A percentile compares a stretch with the other conserved stretches of the same genome.
Conservation (phyloP, 805 yeast genomes). For the Lipomyces chichibuensis region DNA sequence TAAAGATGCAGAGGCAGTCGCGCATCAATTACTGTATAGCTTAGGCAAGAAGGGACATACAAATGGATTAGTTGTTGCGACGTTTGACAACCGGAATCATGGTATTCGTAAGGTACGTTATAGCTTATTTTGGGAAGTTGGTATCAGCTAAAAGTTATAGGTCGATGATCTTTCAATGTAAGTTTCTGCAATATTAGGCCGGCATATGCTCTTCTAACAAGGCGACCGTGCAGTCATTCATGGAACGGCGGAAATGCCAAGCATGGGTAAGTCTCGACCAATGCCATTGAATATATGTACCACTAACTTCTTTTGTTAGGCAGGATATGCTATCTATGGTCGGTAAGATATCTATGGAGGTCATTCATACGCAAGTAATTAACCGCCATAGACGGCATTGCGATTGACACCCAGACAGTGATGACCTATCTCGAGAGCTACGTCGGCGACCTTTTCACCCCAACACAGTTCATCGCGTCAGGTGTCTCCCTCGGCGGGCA, state of each 20-base stretch:
- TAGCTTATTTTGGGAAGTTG: not conserved
- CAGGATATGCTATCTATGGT: constrained; percentile 54
- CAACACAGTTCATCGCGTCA: constrained; percentile 46
- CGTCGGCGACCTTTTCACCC: constrained; percentile 41
- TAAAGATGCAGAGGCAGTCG: constrained; percentile 48
- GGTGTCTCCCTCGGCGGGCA: constrained; percentile 66
- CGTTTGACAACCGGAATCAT: constrained; percentile 61
- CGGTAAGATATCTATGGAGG: constrained; percentile 42
- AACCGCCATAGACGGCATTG: constrained; percentile 41
- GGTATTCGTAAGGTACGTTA: constrained; percentile 50
- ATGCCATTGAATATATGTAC: too few relatives aligned
- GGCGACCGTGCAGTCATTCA: constrained; percentile 42
- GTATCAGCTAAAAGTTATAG: not conserved
- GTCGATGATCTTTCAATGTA: constrained; percentile 21
- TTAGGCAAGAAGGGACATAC: constrained; percentile 32
- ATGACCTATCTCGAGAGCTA: constrained; percentile 52
- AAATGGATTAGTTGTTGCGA: constrained; percentile 49
- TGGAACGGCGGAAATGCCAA: constrained; percentile 55
- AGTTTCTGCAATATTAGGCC: not conserved
- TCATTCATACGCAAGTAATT: not conserved
- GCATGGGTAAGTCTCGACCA: constrained; percentile 47
- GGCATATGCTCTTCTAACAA: not conserved
- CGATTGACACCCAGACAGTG: constrained; percentile 51
- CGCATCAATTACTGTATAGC: constrained; percentile 46
- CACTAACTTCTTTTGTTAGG: constrained; percentile 25